Evolutionary conservation across 768 basidiomycete genomes (phyloP).

Genomic region (Amanita muscaria): DNA sequence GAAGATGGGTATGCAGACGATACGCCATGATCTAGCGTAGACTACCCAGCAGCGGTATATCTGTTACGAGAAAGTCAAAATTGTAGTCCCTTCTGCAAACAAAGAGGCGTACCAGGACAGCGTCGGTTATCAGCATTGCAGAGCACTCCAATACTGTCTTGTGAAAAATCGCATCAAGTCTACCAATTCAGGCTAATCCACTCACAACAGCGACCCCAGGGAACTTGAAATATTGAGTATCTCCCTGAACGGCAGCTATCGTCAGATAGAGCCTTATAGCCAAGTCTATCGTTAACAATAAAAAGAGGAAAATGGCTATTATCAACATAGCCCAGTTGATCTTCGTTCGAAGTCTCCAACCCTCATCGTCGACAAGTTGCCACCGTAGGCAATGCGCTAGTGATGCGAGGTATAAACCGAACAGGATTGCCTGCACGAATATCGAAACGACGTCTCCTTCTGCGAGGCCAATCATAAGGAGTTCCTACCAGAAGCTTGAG

Average conservation of each 20-base stretch:
- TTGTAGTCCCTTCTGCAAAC: neutral
- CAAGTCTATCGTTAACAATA: neutral
- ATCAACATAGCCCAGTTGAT: neutral
- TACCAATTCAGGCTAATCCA: neutral
- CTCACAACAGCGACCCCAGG: neutral
- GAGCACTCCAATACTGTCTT: neutral
- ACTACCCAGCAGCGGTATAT: neutral
- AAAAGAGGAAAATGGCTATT: neutral
- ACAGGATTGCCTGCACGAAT: neutral
- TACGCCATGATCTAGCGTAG: too few relatives aligned
- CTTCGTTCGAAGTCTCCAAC: neutral
- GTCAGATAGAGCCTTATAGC: neutral
- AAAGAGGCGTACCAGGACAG: neutral
- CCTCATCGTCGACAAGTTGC: neutral
- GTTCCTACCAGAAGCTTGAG: too few relatives aligned
- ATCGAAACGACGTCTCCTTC: neutral
- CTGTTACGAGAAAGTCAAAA: neutral
- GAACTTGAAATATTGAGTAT: neutral
- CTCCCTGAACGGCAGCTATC: neutral
- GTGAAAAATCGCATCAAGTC: neutral
- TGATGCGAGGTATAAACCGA: neutral
- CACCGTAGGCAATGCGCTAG: neutral
- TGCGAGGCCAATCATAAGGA: neutral
- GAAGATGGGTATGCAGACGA: neutral
- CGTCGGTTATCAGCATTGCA: neutral